Base-by-base conservation (phyloP, 1,139 yeast species). In the Hyphopichia buzzinii region DNA sequence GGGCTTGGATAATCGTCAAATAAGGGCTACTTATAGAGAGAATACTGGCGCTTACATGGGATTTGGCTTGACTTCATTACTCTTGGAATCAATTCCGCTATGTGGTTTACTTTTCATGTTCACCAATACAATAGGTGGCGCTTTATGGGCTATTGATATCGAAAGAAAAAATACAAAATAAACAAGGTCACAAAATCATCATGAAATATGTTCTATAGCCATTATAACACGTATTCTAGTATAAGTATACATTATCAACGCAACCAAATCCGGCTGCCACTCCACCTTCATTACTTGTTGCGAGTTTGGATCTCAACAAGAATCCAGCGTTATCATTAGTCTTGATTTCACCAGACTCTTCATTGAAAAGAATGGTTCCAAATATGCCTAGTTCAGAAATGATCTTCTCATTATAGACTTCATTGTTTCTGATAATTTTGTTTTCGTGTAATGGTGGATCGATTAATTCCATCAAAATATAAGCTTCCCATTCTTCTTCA, bases 181-280 rank as follows among this genome's bases (percentile, higher is more conserved):
- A 22, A 24, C n/a, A 25, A 26, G 22, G 30, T 21, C 23, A n/a
- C n/a, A n/a, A n/a, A n/a, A n/a, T n/a, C n/a, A n/a, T n/a, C n/a
- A n/a, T n/a, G n/a, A n/a, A n/a, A n/a, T n/a, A n/a, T n/a, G n/a
- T n/a, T n/a, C n/a, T n/a, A 8, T 12, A n/a, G 14, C 12, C 6
- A 24, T 24, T 24, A n/a, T 24, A 21, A n/a, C 4, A 24, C 6
- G 27, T 11, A n/a, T 6, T 11, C 14, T 55, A 59, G 48, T 71
- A 71, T 36, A 77, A 60, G 46, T 74, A 74, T 17, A 77, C 57
- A 50, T 90, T 85, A 60, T 92, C 98, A 36, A 92, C 88, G 60
- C 97, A 89, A 8, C 97, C 98, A 62, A 86, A 92, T 0, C 98
- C 98, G 11, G 98, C 97, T 22, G 97, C 97, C 24, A 92, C 97